Base-by-base conservation (phyloP, 352 stramenopile species). In the Peronospora belbahrii region DNA sequence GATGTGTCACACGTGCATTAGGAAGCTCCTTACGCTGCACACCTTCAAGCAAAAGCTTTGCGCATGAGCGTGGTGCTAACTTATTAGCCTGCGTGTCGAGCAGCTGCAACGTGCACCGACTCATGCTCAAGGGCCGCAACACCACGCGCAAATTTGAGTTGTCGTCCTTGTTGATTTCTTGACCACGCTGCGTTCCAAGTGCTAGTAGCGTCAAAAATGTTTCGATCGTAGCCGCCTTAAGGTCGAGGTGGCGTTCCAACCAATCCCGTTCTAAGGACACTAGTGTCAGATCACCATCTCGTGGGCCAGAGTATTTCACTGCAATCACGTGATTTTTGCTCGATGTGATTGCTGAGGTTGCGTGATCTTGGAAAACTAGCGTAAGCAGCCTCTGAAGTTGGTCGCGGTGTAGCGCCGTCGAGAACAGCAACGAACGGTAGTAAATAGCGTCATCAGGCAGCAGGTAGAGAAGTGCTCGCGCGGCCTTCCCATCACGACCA, bases 401-500 rank as follows among this genome's bases (percentile, higher is more conserved):
- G 1, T 66, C 56, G 0, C 50, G 25, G 27, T 86, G 60, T 7
- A 93, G 59, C 2, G 76, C 66, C 32, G 85, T 88, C 13, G 78
- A 75, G 38, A 85, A 88, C 13, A 76, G 48, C 23, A 93, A 52
- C 15, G 77, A 88, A 2, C 78, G 74, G 45, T 88, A 90, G 11
- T 72, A 66, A 7, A 67, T 52, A 3, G 83, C 76, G 36, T 92
- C 81, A 32, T 83, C 59, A n/a, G 65, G 42, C 5, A 87, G 48
- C 2, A 91, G 42, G 41, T 84, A 88, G 2, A 93, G 58, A 10
- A 85, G 30, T 2, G 72, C 74, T 6, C 47, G 67, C 2, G 90
- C 82, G n/a, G 47, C 24, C 35, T 95, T 88, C 0, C 94, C 94
- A 59, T 99, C 94, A 30, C 96, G 74, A 24, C 96, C 96, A 23